phyloP scores from a whole-genome alignment of 176 grass and related monocot genomes.

The Avena sativa region DNA sequence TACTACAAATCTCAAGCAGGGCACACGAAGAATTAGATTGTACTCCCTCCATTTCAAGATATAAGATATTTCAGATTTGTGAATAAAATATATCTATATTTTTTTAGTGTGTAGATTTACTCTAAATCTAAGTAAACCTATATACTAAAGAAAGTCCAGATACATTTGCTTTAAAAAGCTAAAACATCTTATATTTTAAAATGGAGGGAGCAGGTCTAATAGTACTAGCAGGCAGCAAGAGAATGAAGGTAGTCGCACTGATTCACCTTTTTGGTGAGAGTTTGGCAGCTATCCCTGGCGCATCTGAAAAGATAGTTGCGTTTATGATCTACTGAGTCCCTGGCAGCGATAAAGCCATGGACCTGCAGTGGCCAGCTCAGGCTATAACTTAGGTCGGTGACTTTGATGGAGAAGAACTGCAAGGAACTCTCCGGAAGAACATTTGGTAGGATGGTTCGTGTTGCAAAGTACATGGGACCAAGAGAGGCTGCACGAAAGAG shows the following conservation, averaged over 20 bases:
- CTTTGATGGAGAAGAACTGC: conserved; percentile 11
- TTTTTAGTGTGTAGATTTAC: no score
- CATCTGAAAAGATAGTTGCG: conserved; percentile 1
- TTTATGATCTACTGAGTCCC: not conserved
- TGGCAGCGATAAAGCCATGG: not conserved
- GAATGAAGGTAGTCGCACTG: not conserved
- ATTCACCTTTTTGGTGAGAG: not conserved
- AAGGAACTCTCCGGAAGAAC: not conserved
- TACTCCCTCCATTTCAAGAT: no score
- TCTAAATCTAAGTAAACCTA: no score
- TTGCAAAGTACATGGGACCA: not conserved
- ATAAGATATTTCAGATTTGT: no score
- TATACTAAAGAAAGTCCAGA: no score
- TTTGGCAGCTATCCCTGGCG: not conserved
- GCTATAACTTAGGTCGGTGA: not conserved
- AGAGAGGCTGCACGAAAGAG: not conserved
- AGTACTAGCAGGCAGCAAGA: not conserved
- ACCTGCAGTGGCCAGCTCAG: not conserved
- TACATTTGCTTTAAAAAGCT: no score
- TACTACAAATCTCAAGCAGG: not conserved
- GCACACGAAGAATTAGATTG: not conserved
- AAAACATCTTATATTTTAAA: no score
- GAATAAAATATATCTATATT: no score
- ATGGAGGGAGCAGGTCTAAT: not conserved
- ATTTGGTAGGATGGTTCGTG: not conserved